Conservation (phyloP, 1,284 basidiomycete genomes). For the Tilletiopsis washingtonensis region DNA sequence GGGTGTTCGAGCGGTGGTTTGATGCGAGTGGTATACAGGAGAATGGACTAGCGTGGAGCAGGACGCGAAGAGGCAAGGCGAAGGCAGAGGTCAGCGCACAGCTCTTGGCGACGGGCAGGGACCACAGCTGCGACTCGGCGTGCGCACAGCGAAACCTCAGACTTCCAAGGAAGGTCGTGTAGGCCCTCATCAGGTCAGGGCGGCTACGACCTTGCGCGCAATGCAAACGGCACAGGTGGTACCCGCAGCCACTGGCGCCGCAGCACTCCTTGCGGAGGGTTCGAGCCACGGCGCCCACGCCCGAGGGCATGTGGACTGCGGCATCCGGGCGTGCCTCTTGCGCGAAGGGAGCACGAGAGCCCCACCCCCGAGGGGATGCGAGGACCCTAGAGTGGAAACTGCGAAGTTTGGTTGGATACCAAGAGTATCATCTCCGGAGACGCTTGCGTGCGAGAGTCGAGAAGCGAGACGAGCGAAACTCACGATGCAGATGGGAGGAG, state of each 20-base stretch:
- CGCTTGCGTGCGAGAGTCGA: no score
- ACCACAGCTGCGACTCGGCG: no score
- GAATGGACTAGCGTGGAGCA: no score
- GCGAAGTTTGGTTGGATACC: conserved; percentile 49
- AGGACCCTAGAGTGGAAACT: conserved; percentile 48
- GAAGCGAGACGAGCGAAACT: no score
- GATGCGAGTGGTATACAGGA: no score
- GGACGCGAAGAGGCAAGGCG: no score
- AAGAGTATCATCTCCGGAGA: conserved; percentile 45
- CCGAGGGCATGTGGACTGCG: conserved; percentile 26
- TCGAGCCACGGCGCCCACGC: conserved; percentile 43
- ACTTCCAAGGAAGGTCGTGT: conserved; percentile 49
- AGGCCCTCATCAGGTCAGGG: conserved; percentile 47
- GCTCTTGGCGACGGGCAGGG: no score
- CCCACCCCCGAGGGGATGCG: conserved; percentile 34
- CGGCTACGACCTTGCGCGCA: conserved; percentile 43
- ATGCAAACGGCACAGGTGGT: conserved; percentile 40
- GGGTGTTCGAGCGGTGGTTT: no score
- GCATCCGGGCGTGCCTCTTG: conserved; percentile 38
- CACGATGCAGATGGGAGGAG: no score
- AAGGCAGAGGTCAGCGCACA: no score
- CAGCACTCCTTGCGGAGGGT: conserved; percentile 44
- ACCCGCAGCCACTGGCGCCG: conserved; percentile 37
- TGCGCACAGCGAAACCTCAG: no score
- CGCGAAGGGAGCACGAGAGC: conserved; percentile 39